A percentile compares a stretch with the other conserved stretches of the same genome.
Evolutionary conservation across 805 yeast species (phyloP).

Genomic region (Ogataea naganishii): DNA sequence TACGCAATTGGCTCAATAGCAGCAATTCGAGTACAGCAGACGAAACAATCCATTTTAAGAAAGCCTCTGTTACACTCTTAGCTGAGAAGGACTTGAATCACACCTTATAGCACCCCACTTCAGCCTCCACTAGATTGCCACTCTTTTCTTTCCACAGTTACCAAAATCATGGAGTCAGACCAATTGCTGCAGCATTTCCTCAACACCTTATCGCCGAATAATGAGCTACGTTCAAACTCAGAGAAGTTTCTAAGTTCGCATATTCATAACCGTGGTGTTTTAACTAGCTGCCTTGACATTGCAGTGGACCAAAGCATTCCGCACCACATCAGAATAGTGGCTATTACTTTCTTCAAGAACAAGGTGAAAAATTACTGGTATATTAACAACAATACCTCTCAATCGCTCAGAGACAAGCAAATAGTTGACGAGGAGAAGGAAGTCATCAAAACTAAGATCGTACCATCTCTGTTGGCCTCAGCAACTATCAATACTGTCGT

Average conservation of each 20-base stretch:
- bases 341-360: slow-evolving; percentile 81
- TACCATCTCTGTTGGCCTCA: slow-evolving; percentile 46
- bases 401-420: slow-evolving; percentile 12
- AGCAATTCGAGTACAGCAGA: too few relatives aligned
- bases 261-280: slow-evolving; percentile 35
- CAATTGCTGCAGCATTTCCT: slow-evolving; percentile 35
- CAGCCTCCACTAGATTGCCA: too few relatives aligned
- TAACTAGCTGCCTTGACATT: slow-evolving; percentile 35
- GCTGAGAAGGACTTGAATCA: too few relatives aligned
- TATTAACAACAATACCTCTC: slow-evolving; percentile 16
- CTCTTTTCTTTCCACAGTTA: neutral
- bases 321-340: slow-evolving; percentile 51
- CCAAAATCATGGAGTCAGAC: slow-evolving; percentile 30
- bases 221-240: slow-evolving; percentile 31
- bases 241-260: slow-evolving; percentile 32
- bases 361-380: slow-evolving; percentile 59
- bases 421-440: slow-evolving; percentile 49
- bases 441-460: slow-evolving; percentile 50
- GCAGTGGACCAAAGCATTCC: slow-evolving; percentile 30
- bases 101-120: too few relatives aligned
- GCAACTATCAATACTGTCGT: slow-evolving; percentile 32
- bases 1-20: too few relatives aligned
- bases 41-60: too few relatives aligned
- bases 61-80: too few relatives aligned
- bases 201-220: slow-evolving; percentile 40